A percentile compares a stretch with the other conserved stretches of the same genome.
Evolutionary conservation across 306 rosid genomes (phyloP).

Genomic region (Comarum palustre): DNA sequence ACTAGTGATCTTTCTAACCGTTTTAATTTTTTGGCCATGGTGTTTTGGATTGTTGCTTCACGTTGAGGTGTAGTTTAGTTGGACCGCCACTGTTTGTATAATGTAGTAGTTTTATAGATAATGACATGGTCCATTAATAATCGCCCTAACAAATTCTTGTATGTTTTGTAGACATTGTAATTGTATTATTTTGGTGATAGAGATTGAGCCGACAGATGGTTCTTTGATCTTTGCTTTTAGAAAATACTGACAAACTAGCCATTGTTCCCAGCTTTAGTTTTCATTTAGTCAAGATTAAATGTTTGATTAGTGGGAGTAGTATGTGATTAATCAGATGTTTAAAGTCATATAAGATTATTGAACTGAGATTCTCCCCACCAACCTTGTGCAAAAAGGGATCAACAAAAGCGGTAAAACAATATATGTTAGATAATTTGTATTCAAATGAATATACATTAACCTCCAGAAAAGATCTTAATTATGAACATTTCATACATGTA

Average conservation of each 20-base stretch:
- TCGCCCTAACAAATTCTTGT: not conserved
- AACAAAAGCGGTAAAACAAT: not conserved
- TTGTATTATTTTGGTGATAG: not conserved
- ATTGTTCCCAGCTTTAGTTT: not conserved
- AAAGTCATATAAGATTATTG: not conserved
- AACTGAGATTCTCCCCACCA: not conserved
- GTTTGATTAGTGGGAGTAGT: not conserved
- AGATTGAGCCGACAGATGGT: not conserved
- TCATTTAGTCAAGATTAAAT: not conserved
- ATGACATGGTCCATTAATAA: not conserved
- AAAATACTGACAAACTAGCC: not conserved
- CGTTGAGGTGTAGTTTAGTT: not conserved
- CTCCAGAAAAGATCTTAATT: not conserved
- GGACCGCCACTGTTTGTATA: conserved; percentile 2
- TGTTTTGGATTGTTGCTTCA: not conserved
- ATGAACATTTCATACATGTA: too few species aligned
- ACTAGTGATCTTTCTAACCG: not conserved
- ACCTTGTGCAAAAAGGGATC: not conserved
- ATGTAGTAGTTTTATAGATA: not conserved
- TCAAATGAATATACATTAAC: not conserved
- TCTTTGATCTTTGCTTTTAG: not conserved
- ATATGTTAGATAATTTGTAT: not conserved
- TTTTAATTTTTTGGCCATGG: not conserved
- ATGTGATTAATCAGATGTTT: not conserved
- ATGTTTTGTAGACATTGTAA: not conserved